Conservation (phyloP, 192 early-diverging fungal genomes). For the Linnemannia elongata region DNA sequence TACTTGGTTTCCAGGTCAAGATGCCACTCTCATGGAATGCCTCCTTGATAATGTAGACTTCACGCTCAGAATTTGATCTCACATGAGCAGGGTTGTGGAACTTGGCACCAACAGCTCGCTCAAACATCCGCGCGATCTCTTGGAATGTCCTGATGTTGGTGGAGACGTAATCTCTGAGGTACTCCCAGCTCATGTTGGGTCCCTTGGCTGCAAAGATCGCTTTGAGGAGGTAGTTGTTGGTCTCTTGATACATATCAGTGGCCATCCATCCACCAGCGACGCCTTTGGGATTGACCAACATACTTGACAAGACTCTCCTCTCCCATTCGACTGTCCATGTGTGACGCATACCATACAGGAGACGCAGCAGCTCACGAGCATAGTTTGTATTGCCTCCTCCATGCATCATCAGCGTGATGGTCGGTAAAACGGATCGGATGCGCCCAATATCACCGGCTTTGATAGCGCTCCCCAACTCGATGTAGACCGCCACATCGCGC, state of each 20-base stretch:
- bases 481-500: constrained; percentile 15
- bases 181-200: constrained; percentile 36
- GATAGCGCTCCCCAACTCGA: constrained; percentile 17
- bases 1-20: neutral
- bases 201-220: constrained; percentile 30
- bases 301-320: constrained; percentile 3
- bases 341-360: constrained; percentile 23
- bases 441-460: constrained; percentile 34
- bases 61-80: constrained; percentile 1
- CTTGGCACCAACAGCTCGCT: constrained; percentile 20
- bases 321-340: constrained; percentile 20
- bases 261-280: constrained; percentile 24
- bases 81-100: constrained; percentile 7
- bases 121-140: constrained; percentile 23
- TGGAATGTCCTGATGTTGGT: constrained; percentile 39
- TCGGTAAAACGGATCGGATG: constrained; percentile 1
- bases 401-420: constrained; percentile 41
- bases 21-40: constrained; percentile 7
- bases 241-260: constrained; percentile 35
- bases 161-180: constrained; percentile 23
- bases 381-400: constrained; percentile 37
- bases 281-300: constrained; percentile 36
- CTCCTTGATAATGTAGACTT: constrained; percentile 3
- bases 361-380: constrained; percentile 18
- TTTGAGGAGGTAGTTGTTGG: constrained; percentile 36